These are phyloP conservation scores for Danielozyma ontarioensis DNA, from an alignment of 805 yeast species.

Conservation along the genomic window DNA sequence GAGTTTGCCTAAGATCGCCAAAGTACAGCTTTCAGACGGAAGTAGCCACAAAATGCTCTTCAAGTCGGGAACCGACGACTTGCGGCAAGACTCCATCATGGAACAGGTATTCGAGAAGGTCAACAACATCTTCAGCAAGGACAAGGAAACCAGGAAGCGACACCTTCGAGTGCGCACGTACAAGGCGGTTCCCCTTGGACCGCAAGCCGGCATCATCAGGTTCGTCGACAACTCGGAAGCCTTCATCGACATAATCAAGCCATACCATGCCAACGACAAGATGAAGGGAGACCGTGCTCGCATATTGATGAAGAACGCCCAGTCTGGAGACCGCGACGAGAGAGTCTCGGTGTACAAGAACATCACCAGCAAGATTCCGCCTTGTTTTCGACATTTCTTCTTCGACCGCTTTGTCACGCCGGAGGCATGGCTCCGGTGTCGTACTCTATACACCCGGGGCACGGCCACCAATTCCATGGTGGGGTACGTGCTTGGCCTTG, in stretches of 20 bases:
- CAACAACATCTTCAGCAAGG: conserved; percentile 53
- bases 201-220: conserved; percentile 82
- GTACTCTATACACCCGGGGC: conserved; percentile 66
- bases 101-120: conserved; percentile 93
- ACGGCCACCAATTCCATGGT: conserved; percentile 81
- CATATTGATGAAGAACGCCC: conserved; percentile 54
- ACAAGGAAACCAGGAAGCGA: conserved; percentile 54
- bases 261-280: conserved; percentile 52
- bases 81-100: conserved; percentile 96
- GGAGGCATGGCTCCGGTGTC: conserved; percentile 66
- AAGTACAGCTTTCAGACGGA: conserved; percentile 55
- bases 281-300: conserved; percentile 57
- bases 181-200: conserved; percentile 85
- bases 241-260: conserved; percentile 59
- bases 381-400: conserved; percentile 70
- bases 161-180: conserved; percentile 70
- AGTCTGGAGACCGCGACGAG: conserved; percentile 37
- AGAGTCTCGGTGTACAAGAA: conserved; percentile 43
- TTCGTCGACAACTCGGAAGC: conserved; percentile 78
- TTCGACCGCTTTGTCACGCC: conserved; percentile 61
- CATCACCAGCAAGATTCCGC: conserved; percentile 50
- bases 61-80: conserved; percentile 86
- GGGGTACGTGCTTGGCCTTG: conserved; percentile 85
- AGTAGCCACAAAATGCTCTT: conserved; percentile 51
- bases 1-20: conserved; percentile 79